Base-by-base conservation (phyloP, 2,329 filamentous ascomycete species). In the Cladorrhinum sp. region DNA sequence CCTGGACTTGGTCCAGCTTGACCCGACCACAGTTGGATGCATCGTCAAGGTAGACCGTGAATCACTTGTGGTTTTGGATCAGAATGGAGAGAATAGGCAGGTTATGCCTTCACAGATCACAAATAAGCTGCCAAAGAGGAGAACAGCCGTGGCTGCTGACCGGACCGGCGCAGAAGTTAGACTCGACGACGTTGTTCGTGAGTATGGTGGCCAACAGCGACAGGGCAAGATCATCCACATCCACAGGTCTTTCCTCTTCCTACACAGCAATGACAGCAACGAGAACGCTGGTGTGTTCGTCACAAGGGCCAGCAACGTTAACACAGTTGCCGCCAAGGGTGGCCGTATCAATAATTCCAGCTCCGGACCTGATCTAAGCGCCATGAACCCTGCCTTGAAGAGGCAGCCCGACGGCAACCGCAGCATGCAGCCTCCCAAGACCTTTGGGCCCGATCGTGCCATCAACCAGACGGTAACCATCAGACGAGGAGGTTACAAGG, bases 31-130 rank as follows among this genome's bases (percentile, higher is more conserved):
- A 0, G 93, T 98, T 23, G 95, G 89, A 60, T 96, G 92, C 72
- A 87, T 99, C 62, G 88, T 96, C 76, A 96, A 96, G 76, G 92
- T 98, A 51, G 95, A 99, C 70, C 89, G 93, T 57, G 95, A 99
- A 75, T 93, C 92, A 0, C 79, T 99, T 58, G 88, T 90, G 24
- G 89, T 97, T 0, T 79, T 99, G 10, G 93, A 99, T 70, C 95
- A 99, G 73, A 90, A 95, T 64, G 91, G 92, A 63, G 89, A 92
- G 63, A 85, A 86, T 16, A 87, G 92, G 62, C 90, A 90, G 64
- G 81, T 96, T 2, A 86, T 97, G 73, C 93, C 93, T 18, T 96
- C 93, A 0, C 92, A 96, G 72, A 92, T 99, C 65, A 88, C 92
- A 24, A 95, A 95, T 76, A 93, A 92, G 73, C 82, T 98, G 50